phyloP scores from a whole-genome alignment of 768 basidiomycete genomes.

The Dictyophora rubrovolvata region DNA sequence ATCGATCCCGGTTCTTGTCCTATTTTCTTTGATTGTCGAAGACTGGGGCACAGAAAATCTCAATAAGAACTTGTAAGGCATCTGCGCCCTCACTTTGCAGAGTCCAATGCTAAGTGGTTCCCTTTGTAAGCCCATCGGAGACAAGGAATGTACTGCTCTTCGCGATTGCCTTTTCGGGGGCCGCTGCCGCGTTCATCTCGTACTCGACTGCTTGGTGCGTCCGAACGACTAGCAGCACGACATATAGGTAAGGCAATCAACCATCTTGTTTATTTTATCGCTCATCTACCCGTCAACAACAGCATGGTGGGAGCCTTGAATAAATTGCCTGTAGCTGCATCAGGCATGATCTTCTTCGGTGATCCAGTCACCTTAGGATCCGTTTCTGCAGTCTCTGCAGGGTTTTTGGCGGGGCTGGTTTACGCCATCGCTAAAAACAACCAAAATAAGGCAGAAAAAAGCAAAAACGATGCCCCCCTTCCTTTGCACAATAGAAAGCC shows the following conservation, averaged over 20 bases:
- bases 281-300: neutral
- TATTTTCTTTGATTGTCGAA: slow-evolving; percentile 78
- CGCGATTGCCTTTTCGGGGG: slow-evolving; percentile 94
- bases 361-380: slow-evolving; percentile 83
- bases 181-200: slow-evolving; percentile 93
- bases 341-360: slow-evolving; percentile 97
- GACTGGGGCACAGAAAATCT: slow-evolving; percentile 82
- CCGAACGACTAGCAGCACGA: slow-evolving; percentile 90
- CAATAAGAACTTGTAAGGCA: slow-evolving; percentile 76
- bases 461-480: slow-evolving; percentile 41
- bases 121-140: slow-evolving; percentile 59
- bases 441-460: slow-evolving; percentile 68
- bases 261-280: neutral
- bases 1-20: slow-evolving; percentile 79
- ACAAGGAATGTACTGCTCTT: slow-evolving; percentile 69
- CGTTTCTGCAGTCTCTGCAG: slow-evolving; percentile 75
- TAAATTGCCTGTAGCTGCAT: slow-evolving; percentile 95
- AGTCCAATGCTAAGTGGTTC: slow-evolving; percentile 1
- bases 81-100: neutral
- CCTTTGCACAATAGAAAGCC: slow-evolving; percentile 33
- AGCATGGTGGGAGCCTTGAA: slow-evolving; percentile 97
- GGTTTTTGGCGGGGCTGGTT: slow-evolving; percentile 85
- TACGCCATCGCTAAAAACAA: slow-evolving; percentile 94
- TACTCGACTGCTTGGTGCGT: slow-evolving; percentile 99
- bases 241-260: slow-evolving; percentile 67